Evolutionary conservation across 225 moss, liverwort and hornwort genomes (phyloP), one percentile per base, ranked within the genome.

Genomic region (Polytrichum commune): DNA sequence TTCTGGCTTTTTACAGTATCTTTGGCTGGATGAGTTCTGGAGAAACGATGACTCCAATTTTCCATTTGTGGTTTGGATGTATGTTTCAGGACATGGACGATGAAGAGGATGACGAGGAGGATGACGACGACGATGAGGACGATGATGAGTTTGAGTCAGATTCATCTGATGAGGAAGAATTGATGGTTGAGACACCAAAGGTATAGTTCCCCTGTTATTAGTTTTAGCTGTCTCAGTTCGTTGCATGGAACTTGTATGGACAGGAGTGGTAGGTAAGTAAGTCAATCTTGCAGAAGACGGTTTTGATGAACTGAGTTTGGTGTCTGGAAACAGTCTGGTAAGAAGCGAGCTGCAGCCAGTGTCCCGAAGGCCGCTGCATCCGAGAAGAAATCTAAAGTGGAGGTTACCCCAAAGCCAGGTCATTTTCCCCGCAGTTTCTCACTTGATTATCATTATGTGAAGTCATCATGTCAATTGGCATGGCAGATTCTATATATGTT

Each of bases 311-410:
- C 46, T 46, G 3, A 16, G 3, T 46, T 54, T 27, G 30, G 25
- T 7, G 62, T 9, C 8, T 65, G 2, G 19, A 16, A 19, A 19
- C 69, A 86, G 82, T 62, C 73, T 60, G 82, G 77, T 8, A 88
- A 88, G 77, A 88, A 85, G 27, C 73, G 88, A 64, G 58, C 72
- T 19, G 84, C 84, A 8, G 73, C 27, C 30, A 74, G 65, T 33
- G 29, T 76, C 32, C 7, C 26, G 13, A 85, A 84, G 68, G 56
- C 76, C 19, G 24, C 71, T 24, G 16, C 18, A 5, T 60, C 69
- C 0, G 87, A 81, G 75, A 87, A 87, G 28, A 87, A 87, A 46
- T 68, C 69, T 27, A 88, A 88, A 73, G 75, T 73, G 27, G 79
- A 70, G 56, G 30, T 54, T 18, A 19, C 79, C 23, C 8, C 72